Base-by-base conservation (phyloP, 306 rosid genomes). In the Calophaca sinica region DNA sequence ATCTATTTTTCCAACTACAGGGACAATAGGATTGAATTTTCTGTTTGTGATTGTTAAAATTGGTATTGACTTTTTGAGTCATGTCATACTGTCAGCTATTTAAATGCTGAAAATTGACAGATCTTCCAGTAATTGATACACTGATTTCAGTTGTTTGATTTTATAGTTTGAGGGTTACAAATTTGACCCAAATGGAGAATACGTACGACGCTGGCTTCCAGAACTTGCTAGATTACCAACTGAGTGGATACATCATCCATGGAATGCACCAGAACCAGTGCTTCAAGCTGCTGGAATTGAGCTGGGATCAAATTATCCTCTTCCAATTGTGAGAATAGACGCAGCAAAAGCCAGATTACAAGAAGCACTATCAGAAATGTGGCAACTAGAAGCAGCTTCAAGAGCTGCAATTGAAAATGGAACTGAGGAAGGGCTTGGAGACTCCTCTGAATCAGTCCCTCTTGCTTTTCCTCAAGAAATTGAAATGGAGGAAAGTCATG, bases 201-300 rank as follows among this genome's bases (percentile, higher is more conserved):
- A 92, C 51, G 98, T 92, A 7, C 83, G 98, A 48, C 88, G 93
- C 67, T 92, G 98, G 98, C 98, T 92, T 79, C 98, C 98, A 33
- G 98, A 92, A 74, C 94, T 92, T 57, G 81, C 96, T 33, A 87
- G 98, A 77, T 69, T 92, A 54, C 98, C 98, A 45, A 92, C 98
- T 9, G 98, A 92, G 77, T 92, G 96, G 96, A 92, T 92, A 68
- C 98, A 92, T 78, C 94, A 92, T 68, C 98, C 98, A 36, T 92
- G 98, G 98, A 88, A 92, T 80, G 98, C 98, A 60, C 94, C 98
- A 36, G 96, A 87, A 62, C 53, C 86, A 13, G 86, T 92, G 61
- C 98, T 92, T 45, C 96, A 90, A 78, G 96, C 98, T 10, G 96
- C 98, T 79, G 98, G 98, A 77, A 83, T 92, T 54, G 98, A 92